Evolutionary conservation across 2,329 filamentous ascomycete species (phyloP), one percentile per base, ranked within the genome.

Genomic region (Botryotinia convoluta): DNA sequence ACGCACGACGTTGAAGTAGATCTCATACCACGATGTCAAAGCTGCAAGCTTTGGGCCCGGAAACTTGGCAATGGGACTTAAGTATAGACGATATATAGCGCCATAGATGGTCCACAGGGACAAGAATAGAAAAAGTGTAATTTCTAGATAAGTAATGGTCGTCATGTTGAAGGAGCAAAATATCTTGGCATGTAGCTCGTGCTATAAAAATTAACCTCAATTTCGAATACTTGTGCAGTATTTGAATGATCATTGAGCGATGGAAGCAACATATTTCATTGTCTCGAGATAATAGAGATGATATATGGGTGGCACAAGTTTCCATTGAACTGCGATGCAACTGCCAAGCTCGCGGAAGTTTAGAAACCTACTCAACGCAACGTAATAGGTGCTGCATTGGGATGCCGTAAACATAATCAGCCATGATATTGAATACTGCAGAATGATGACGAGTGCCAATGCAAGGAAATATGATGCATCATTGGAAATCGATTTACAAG

Each of bases 1-100:
- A 10, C 82, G 78, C 61, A 84, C 73, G 39, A 85, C 78, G 72
- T 86, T 84, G 69, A 85, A 85, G 77, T 84, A 86, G 20, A 75
- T 71, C 48, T 79, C 75, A 65, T 80, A 80, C 79, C 74, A 79
- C 6, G 64, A 51, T 2, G 78, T 81, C 44, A 80, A 76, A 3
- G 81, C 81, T 12, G 81, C 81, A 0, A 81, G 73, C 29, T 75
- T 80, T 5, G 81, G 80, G 2, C 81, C 82, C 1, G 78, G 80
- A 68, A 82, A 81, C 3, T 75, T 70, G 9, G 79, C 76, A 39
- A 82, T 75, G 12, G 81, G 81, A 68, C 81, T 80, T 4, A 82
- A 76, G 72, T 78, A 82, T 16, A 83, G 77, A 48, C 82, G 80
- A 39, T 74, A 75, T 32, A 75, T 72, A 44, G 70, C 71, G 12